Percentiles rank a stretch among this genome's conserved stretches.
Evolutionary conservation across 2,329 filamentous ascomycete genomes (phyloP).

Genomic region (Elsinoe fawcettii): DNA sequence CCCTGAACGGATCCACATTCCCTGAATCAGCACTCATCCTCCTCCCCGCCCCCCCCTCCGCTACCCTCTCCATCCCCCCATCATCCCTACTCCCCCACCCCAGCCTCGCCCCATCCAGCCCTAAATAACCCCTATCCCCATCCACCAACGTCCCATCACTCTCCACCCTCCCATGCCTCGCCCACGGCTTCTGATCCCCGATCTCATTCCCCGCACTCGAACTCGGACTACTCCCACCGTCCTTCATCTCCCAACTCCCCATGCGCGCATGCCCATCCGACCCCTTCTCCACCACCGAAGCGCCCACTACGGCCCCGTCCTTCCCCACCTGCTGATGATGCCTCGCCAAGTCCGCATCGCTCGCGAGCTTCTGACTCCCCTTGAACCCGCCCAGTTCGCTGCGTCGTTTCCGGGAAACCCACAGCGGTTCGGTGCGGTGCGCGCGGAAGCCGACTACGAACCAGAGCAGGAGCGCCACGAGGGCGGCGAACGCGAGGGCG

Average conservation of each 20-base stretch:
- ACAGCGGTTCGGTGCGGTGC: constrained; percentile 28
- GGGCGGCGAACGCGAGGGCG: constrained; percentile 39
- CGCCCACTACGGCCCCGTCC: constrained; percentile 30
- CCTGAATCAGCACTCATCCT: constrained; percentile 6
- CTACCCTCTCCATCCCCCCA: background rate
- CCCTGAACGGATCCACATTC: constrained; percentile 7
- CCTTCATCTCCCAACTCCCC: constrained; percentile 51
- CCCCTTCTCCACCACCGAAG: constrained; percentile 27
- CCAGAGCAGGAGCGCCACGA: constrained; percentile 38
- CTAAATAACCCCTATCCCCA: constrained; percentile 9
- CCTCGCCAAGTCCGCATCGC: constrained; percentile 46
- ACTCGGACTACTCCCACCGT: constrained; percentile 10
- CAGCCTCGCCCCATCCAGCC: constrained; percentile 11
- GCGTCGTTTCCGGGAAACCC: constrained; percentile 24
- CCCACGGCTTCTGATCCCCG: constrained; percentile 17
- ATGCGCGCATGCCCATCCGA: constrained; percentile 40
- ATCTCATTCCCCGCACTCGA: constrained; percentile 25
- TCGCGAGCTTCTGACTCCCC: constrained; percentile 46
- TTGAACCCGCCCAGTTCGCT: constrained; percentile 49
- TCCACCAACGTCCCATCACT: constrained; percentile 11
- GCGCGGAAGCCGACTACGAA: constrained; percentile 41
- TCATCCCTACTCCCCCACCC: constrained; percentile 14
- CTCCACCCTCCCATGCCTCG: constrained; percentile 9
- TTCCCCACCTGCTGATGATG: constrained; percentile 31
- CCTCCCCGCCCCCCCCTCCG: background rate